Conservation (phyloP, 176 grass and related monocot species). For the Carex myosuroides region DNA sequence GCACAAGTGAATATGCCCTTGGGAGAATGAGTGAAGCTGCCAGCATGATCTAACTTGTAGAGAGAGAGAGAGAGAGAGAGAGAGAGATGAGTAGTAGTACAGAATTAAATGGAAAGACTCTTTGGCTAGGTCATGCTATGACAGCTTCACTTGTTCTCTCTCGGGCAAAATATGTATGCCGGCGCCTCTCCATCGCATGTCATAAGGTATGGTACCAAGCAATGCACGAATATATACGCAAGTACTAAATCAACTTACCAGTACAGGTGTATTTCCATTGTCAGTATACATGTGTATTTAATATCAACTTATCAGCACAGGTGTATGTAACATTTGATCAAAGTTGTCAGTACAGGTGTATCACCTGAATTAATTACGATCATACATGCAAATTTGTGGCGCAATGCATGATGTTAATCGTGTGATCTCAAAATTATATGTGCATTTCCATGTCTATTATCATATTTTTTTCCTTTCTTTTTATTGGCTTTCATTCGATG, state of each 20-base stretch:
- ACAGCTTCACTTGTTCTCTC: constrained; percentile 84
- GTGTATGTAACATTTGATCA: background rate
- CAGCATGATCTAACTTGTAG: constrained; percentile 77
- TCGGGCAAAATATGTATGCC: constrained; percentile 22
- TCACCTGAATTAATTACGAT: background rate
- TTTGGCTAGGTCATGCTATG: constrained; percentile 79
- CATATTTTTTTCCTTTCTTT: background rate
- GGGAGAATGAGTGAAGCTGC: constrained; percentile 85
- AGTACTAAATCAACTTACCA: background rate
- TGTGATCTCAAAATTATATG: background rate
- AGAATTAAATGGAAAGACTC: background rate
- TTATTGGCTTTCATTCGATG: background rate
- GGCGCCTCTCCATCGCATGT: background rate
- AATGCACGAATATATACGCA: background rate
- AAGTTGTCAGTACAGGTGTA: background rate
- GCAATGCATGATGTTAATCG: background rate
- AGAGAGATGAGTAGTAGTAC: background rate
- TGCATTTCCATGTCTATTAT: background rate
- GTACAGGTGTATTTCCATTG: background rate
- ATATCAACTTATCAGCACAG: too few relatives aligned
- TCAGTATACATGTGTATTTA: background rate
- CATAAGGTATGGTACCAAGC: background rate
- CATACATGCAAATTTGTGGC: background rate
- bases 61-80: background rate
- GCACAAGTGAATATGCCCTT: constrained; percentile 31